phyloP scores from a whole-genome alignment of 176 grass and related monocot genomes.

The Zea luxurians region DNA sequence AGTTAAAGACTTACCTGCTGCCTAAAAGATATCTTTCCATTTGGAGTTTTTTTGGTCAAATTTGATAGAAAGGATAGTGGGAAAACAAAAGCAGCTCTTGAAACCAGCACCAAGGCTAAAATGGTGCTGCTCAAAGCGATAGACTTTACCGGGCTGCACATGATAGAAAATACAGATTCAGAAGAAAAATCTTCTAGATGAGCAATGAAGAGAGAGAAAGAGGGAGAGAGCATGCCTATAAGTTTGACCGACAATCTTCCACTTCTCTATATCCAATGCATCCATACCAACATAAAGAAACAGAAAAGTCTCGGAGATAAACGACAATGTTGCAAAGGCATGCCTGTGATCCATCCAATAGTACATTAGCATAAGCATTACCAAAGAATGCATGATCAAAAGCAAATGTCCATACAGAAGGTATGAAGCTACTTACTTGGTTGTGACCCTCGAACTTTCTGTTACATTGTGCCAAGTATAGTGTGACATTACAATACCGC shows the following conservation, averaged over 20 bases:
- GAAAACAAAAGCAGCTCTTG: conserved; percentile 89
- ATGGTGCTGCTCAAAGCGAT: conserved; percentile 66
- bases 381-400: background rate
- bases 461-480: conserved; percentile 99
- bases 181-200: background rate
- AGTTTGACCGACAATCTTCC: conserved; percentile 67
- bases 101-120: conserved; percentile 70
- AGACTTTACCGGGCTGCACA: conserved; percentile 72
- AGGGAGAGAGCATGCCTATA: conserved; percentile 30
- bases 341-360: conserved; percentile 50
- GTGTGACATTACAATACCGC: conserved; percentile 91
- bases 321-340: conserved; percentile 85
- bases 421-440: conserved; percentile 60
- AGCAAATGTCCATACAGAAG: conserved; percentile 22
- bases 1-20: conserved; percentile 72
- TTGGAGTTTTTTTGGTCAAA: conserved; percentile 61
- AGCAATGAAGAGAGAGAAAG: background rate
- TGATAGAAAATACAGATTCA: conserved; percentile 14
- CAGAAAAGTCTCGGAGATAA: conserved; percentile 84
- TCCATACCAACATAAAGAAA: conserved; percentile 97
- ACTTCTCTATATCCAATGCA: conserved; percentile 97
- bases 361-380: conserved; percentile 3
- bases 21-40: conserved; percentile 63
- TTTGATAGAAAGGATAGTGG: conserved; percentile 73
- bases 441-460: conserved; percentile 93